A percentile compares a stretch with the other conserved stretches of the same genome.
phyloP scores from a whole-genome alignment of 495 filamentous ascomycete genomes.

The Lepraria neglecta region DNA sequence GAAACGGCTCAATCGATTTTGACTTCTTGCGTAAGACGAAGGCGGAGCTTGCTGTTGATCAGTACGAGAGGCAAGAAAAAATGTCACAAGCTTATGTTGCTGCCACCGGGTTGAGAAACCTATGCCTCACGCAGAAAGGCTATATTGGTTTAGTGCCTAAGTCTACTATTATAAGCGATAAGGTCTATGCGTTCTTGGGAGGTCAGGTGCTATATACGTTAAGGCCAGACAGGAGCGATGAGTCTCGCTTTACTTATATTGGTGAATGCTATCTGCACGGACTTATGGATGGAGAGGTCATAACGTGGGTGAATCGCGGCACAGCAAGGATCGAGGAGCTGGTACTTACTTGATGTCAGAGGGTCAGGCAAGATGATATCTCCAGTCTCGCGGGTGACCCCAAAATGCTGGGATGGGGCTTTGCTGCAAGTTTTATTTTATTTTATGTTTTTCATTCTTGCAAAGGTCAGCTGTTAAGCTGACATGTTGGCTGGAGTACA shows the following conservation, averaged over 20 bases:
- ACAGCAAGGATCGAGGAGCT: background rate
- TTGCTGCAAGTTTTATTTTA: no score
- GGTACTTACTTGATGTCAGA: no score
- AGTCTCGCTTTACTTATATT: background rate
- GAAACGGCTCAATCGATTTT: background rate
- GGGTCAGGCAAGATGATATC: no score
- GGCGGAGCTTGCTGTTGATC: background rate
- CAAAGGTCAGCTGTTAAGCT: no score
- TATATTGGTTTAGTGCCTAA: background rate
- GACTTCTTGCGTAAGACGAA: background rate
- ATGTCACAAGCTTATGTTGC: background rate
- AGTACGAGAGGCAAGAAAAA: background rate
- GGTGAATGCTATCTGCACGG: background rate
- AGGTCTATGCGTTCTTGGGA: background rate
- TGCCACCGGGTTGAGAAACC: background rate
- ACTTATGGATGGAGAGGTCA: background rate
- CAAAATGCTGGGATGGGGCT: no score
- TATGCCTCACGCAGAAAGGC: background rate
- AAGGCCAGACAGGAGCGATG: background rate
- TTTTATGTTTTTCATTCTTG: no score
- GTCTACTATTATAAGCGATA: background rate
- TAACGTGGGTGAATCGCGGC: background rate
- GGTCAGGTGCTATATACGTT: background rate
- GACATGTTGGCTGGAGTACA: no score
- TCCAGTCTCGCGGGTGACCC: no score